These are phyloP conservation scores for Alternaria arborescens DNA, from an alignment of 2,329 filamentous ascomycete genomes.

Conservation along the genomic window DNA sequence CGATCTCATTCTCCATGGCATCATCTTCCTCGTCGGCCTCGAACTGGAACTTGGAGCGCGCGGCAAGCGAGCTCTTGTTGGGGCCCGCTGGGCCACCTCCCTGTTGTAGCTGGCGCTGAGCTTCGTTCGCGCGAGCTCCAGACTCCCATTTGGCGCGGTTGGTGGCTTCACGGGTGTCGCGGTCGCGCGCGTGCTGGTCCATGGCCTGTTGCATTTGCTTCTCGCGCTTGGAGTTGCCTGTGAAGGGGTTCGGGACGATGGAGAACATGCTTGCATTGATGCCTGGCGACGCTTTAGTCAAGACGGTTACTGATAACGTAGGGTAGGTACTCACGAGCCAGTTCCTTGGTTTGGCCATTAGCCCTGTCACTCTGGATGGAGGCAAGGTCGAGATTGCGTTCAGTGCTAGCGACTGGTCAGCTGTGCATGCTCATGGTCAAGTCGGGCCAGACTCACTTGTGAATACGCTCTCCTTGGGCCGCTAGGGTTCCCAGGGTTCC, in stretches of 20 bases:
- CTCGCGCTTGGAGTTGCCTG: slow-evolving; percentile 65
- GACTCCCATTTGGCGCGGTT: slow-evolving; percentile 60
- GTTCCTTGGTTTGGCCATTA: slow-evolving; percentile 80
- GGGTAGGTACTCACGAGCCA: slow-evolving; percentile 65
- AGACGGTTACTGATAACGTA: too few relatives aligned
- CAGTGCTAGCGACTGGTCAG: slow-evolving; percentile 54
- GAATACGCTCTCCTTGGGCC: slow-evolving; percentile 49
- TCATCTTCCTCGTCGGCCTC: slow-evolving; percentile 58
- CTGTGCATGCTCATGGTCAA: too few relatives aligned
- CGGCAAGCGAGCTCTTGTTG: slow-evolving; percentile 39
- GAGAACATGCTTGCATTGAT: slow-evolving; percentile 93
- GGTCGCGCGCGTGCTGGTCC: slow-evolving; percentile 68
- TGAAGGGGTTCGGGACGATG: slow-evolving; percentile 70
- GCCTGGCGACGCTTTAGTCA: slow-evolving; percentile 36
- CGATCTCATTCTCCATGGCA: slow-evolving; percentile 68
- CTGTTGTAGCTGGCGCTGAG: slow-evolving; percentile 25
- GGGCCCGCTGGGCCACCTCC: slow-evolving; percentile 15
- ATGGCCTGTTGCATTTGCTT: slow-evolving; percentile 67
- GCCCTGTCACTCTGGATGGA: slow-evolving; percentile 79
- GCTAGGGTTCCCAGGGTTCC: slow-evolving; percentile 42
- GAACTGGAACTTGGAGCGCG: slow-evolving; percentile 48
- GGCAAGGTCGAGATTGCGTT: slow-evolving; percentile 82
- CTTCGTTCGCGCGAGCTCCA: slow-evolving; percentile 34
- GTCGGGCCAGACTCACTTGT: slow-evolving; percentile 29
- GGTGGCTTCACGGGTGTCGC: slow-evolving; percentile 65